Evolutionary conservation across 2,329 filamentous ascomycete genomes (phyloP).

Genomic region (Colletotrichum melonis): DNA sequence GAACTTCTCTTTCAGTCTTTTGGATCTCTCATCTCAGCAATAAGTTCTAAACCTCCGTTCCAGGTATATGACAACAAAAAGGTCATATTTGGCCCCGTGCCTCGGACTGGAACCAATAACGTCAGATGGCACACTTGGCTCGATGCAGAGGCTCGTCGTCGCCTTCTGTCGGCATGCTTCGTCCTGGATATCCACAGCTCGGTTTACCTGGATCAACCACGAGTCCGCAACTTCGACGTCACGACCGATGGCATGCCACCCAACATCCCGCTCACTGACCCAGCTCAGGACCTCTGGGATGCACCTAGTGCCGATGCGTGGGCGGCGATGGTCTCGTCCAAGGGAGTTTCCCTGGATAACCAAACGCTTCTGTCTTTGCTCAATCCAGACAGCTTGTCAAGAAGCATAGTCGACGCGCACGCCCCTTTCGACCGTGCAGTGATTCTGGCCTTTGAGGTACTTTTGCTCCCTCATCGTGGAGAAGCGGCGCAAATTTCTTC

Average conservation of each 20-base stretch:
- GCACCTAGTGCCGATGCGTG: constrained; percentile 58
- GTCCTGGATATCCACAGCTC: constrained; percentile 67
- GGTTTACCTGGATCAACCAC: constrained; percentile 63
- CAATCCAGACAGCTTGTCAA: constrained; percentile 47
- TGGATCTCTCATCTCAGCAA: constrained; percentile 32
- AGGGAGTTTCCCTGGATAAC: constrained; percentile 18
- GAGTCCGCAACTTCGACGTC: constrained; percentile 49
- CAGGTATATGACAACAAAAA: constrained; percentile 53
- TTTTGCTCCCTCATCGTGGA: constrained; percentile 51
- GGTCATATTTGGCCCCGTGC: constrained; percentile 40
- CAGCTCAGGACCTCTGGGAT: constrained; percentile 61
- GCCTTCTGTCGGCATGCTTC: constrained; percentile 68
- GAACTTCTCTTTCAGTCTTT: constrained; percentile 43
- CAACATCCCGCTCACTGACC: constrained; percentile 58
- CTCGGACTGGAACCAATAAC: constrained; percentile 41
- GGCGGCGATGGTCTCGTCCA: constrained; percentile 49
- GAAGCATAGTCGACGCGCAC: constrained; percentile 48
- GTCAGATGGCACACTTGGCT: constrained; percentile 65
- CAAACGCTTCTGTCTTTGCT: constrained; percentile 25
- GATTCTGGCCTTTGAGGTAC: constrained; percentile 52
- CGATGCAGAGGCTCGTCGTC: constrained; percentile 61
- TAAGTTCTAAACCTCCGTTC: constrained; percentile 44
- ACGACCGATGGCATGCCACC: constrained; percentile 46
- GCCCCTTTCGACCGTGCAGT: constrained; percentile 52
- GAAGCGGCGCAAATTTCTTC: constrained; percentile 41